Evolutionary conservation across 1,284 basidiomycete genomes (phyloP), one percentile per base, ranked within the genome.

Genomic region (Heterobasidion occidentale): DNA sequence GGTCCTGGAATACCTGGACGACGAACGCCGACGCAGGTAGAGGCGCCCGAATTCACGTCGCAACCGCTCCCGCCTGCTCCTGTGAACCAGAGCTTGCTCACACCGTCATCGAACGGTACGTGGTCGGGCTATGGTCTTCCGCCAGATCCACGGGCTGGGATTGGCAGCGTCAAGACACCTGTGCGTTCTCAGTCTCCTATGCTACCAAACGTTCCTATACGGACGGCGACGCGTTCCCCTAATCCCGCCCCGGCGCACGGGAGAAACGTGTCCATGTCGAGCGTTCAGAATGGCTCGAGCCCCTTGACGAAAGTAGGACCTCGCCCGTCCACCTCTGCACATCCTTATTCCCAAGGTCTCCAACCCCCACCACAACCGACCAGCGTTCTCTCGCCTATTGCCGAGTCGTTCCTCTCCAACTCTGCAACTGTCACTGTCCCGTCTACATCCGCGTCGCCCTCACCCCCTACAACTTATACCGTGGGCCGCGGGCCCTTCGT

Each of bases 371-470:
- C 56, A 59, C 59, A 71, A 70, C 47, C 67, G 67, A 17, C 67
- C 70, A 51, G 77, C 72, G 59, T 59, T 34, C 75, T 90, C 46
- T 89, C 88, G 2, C 88, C 88, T 1, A 88, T 90, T 55, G 75
- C 81, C 33, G 88, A 90, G 66, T 71, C 78, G 2, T 87, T 84
- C 67, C 66, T 71, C 35, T 68, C 67, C 20, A 61, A 72, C 9
- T 65, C 68, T 3, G 56, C 59, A 38, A 19, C 52, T 15, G 54
- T 12, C n/a, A 46, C 56, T 15, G 55, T 53, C n/a, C 38, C 38
- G 4, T 27, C 27, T 27, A 27, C 27, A 42, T 66, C 76, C 9
- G 71, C 74, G 1, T 77, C 80, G 1, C 79, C 82, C 3, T 78
- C 83, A 0, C 77, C 78, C 11, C 74, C 74, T 7, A 66, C 67